Percentiles rank a stretch among this genome's conserved stretches.
These are phyloP conservation scores for Ophiocordyceps sinensis DNA, from an alignment of 2,329 filamentous ascomycete genomes.

Conservation along the genomic window DNA sequence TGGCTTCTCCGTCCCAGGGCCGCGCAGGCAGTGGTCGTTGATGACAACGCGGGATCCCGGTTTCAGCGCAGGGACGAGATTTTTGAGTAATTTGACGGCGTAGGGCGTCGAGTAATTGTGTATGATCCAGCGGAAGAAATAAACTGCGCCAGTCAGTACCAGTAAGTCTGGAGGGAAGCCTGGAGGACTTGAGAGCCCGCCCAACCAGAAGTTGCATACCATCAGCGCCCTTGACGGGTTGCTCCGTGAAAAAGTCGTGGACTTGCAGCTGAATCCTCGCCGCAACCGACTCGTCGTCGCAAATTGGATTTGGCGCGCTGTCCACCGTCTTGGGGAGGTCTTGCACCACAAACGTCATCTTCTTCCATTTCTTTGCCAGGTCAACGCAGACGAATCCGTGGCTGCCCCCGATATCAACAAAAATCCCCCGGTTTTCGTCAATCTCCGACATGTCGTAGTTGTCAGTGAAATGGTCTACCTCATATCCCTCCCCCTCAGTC, in stretches of 20 bases:
- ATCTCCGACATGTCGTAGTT: constrained; percentile 38
- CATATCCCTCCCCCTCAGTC: constrained; percentile 40
- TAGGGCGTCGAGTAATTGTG: constrained; percentile 47
- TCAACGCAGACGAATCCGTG: constrained; percentile 43
- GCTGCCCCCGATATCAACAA: constrained; percentile 46
- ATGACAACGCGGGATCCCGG: constrained; percentile 34
- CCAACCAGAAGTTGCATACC: constrained; percentile 14
- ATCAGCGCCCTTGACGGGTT: constrained; percentile 37
- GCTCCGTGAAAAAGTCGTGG: constrained; percentile 45
- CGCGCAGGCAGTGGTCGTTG: constrained; percentile 29
- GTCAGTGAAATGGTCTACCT: constrained; percentile 35
- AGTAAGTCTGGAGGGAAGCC: not conserved
- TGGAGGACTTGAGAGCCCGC: not conserved
- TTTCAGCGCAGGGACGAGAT: constrained; percentile 39
- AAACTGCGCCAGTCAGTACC: constrained; percentile 22
- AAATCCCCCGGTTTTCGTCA: constrained; percentile 26
- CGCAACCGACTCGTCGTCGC: constrained; percentile 21
- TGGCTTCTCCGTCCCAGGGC: constrained; percentile 21
- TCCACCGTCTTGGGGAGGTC: constrained; percentile 34
- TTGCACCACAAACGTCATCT: constrained; percentile 40
- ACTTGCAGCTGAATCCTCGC: constrained; percentile 26
- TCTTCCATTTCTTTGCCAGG: constrained; percentile 33
- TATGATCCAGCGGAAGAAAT: constrained; percentile 44
- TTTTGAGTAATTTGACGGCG: constrained; percentile 30
- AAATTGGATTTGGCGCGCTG: constrained; percentile 28